Evolutionary conservation across 1,284 basidiomycete genomes (phyloP).

Genomic region (Athelia psychrophila): DNA sequence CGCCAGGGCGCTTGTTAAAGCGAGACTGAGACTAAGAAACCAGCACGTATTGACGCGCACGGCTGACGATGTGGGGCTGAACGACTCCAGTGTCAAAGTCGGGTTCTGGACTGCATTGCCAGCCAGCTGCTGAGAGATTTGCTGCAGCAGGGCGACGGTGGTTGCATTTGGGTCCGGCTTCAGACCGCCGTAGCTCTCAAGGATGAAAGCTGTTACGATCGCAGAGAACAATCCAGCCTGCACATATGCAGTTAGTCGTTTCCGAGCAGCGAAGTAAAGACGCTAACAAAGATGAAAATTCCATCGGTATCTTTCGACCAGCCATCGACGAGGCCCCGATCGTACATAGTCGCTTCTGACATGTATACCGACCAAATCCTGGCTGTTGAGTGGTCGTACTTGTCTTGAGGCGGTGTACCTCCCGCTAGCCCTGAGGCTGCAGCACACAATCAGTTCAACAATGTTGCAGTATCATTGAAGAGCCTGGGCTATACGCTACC

Average conservation of each 20-base stretch:
- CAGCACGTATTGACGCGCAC: conserved; percentile 8
- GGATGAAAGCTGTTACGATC: conserved; percentile 40
- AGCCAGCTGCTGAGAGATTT: conserved; percentile 29
- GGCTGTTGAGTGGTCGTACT: conserved; percentile 1
- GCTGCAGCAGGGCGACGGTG: conserved; percentile 28
- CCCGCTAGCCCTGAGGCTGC: no score
- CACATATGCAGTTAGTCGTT: no score
- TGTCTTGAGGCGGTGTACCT: no score
- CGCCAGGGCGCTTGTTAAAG: conserved; percentile 20
- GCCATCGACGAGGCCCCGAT: conserved; percentile 6
- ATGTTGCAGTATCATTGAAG: no score
- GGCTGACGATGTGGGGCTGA: neutral
- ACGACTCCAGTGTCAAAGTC: neutral
- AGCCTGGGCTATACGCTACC: no score
- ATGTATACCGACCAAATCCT: conserved; percentile 11
- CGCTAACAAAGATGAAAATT: conserved; percentile 11
- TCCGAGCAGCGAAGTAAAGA: no score
- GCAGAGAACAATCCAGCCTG: conserved; percentile 43
- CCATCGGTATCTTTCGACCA: conserved; percentile 11
- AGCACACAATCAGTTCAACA: no score
- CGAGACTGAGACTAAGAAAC: conserved; percentile 18
- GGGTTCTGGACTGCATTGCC: conserved; percentile 6
- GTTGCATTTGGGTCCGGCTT: conserved; percentile 27
- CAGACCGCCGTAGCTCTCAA: conserved; percentile 38
- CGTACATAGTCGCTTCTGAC: conserved; percentile 3